Conservation (phyloP, 768 basidiomycete species). For the Rhodotorula toruloides region DNA sequence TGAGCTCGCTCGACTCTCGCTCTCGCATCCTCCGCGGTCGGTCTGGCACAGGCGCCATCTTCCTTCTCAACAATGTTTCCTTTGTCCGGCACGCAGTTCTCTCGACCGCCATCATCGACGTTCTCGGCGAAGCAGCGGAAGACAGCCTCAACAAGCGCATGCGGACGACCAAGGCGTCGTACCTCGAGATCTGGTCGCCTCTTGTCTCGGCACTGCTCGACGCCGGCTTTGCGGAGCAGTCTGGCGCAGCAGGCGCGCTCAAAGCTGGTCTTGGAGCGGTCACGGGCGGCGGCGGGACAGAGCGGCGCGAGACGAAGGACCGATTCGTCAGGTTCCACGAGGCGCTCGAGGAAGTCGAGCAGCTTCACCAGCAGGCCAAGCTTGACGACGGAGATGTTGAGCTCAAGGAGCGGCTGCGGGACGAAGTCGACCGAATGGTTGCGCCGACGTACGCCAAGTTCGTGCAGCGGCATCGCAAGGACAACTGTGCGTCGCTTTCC, state of each 20-base stretch:
- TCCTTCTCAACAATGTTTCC: slow-evolving; percentile 42
- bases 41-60: slow-evolving; percentile 33
- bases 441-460: slow-evolving; percentile 41
- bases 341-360: slow-evolving; percentile 41
- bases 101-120: slow-evolving; percentile 35
- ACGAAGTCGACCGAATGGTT: slow-evolving; percentile 41
- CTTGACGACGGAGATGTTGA: slow-evolving; percentile 38
- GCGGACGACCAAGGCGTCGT: slow-evolving; percentile 35
- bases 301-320: slow-evolving; percentile 41
- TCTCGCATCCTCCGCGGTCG: slow-evolving; percentile 22
- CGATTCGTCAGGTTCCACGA: slow-evolving; percentile 43
- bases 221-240: slow-evolving; percentile 38
- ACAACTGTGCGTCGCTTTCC: slow-evolving; percentile 26
- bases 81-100: slow-evolving; percentile 40
- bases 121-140: slow-evolving; percentile 38
- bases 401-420: slow-evolving; percentile 39
- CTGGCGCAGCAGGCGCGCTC: slow-evolving; percentile 34
- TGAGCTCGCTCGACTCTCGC: slow-evolving; percentile 33
- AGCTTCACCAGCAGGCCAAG: slow-evolving; percentile 29
- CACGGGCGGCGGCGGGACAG: slow-evolving; percentile 34
- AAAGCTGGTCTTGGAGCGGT: slow-evolving; percentile 37
- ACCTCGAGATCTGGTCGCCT: slow-evolving; percentile 42
- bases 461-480: slow-evolving; percentile 29
- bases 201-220: slow-evolving; percentile 41
- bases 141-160: slow-evolving; percentile 42